Evolutionary conservation across 106 monocot species (phyloP).

Genomic region (Allium cepa): DNA sequence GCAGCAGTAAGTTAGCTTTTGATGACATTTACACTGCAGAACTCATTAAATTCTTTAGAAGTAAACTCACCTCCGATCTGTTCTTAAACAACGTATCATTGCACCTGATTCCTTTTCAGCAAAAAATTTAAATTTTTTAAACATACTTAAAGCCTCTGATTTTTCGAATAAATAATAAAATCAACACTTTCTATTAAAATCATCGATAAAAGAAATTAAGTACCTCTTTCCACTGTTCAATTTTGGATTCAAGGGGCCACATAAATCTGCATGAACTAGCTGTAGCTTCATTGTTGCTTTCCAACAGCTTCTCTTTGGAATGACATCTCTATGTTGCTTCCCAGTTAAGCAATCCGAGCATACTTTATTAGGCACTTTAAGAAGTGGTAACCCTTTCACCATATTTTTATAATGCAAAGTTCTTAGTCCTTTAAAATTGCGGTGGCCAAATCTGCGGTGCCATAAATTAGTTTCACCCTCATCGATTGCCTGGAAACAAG

Average conservation of each 20-base stretch:
- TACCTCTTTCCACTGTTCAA: not conserved
- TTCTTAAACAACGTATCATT: not conserved
- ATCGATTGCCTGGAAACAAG: not conserved
- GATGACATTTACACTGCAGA: slow-evolving; percentile 8
- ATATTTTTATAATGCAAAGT: no score
- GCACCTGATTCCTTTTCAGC: not conserved
- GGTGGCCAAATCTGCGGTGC: no score
- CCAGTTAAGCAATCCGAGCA: no score
- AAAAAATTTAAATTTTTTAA: not conserved
- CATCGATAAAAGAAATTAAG: not conserved
- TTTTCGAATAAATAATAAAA: not conserved
- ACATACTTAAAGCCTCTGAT: not conserved
- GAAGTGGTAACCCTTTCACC: no score
- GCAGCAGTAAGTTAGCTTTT: slow-evolving; percentile 9
- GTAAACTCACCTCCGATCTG: not conserved
- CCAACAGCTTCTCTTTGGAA: no score
- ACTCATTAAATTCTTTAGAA: slow-evolving; percentile 5
- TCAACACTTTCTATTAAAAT: not conserved
- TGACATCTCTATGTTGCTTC: no score
- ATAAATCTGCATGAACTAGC: slow-evolving; percentile 1
- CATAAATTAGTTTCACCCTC: not conserved
- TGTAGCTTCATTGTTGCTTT: not conserved
- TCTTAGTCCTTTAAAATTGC: no score
- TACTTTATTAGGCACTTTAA: no score
- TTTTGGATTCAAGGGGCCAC: not conserved